Conservation (phyloP, 441 rosid species). For the Adansonia grandidieri region DNA sequence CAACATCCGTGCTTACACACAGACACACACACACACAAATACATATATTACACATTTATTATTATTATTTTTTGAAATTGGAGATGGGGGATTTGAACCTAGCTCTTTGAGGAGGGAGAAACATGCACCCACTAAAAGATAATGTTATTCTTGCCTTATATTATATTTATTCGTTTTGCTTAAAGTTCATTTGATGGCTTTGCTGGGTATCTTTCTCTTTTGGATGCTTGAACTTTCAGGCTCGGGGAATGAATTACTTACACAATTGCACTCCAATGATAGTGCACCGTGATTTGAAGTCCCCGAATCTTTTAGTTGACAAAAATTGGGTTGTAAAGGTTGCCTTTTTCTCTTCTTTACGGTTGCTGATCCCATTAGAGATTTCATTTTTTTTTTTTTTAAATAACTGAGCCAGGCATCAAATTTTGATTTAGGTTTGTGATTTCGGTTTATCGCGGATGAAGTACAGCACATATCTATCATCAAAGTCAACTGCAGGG, state of each 20-base stretch:
- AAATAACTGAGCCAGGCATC: slow-evolving; percentile 15
- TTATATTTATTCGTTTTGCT: slow-evolving; percentile 7
- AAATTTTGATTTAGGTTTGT: slow-evolving; percentile 57
- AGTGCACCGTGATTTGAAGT: slow-evolving; percentile 56
- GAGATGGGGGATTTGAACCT: too few relatives aligned
- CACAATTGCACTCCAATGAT: slow-evolving; percentile 85
- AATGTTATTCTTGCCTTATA: slow-evolving; percentile 13
- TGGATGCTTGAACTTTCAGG: slow-evolving; percentile 54
- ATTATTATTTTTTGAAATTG: too few relatives aligned
- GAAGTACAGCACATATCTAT: slow-evolving; percentile 91
- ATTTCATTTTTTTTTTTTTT: slow-evolving; percentile 18
- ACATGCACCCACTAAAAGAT: background rate
- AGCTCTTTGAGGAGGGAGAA: background rate
- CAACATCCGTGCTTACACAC: background rate
- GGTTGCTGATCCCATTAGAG: background rate
- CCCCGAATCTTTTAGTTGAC: slow-evolving; percentile 88
- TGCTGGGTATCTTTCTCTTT: slow-evolving; percentile 23
- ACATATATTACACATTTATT: too few relatives aligned
- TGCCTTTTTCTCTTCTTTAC: slow-evolving; percentile 22
- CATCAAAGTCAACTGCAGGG: slow-evolving; percentile 95
- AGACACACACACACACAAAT: too few relatives aligned
- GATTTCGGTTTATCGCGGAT: slow-evolving; percentile 91
- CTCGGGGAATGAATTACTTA: slow-evolving; percentile 98
- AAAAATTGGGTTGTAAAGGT: slow-evolving; percentile 98
- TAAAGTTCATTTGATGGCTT: slow-evolving; percentile 28